These are phyloP conservation scores for Sapria himalayana DNA, from an alignment of 345 rosid genomes.

Conservation along the genomic window DNA sequence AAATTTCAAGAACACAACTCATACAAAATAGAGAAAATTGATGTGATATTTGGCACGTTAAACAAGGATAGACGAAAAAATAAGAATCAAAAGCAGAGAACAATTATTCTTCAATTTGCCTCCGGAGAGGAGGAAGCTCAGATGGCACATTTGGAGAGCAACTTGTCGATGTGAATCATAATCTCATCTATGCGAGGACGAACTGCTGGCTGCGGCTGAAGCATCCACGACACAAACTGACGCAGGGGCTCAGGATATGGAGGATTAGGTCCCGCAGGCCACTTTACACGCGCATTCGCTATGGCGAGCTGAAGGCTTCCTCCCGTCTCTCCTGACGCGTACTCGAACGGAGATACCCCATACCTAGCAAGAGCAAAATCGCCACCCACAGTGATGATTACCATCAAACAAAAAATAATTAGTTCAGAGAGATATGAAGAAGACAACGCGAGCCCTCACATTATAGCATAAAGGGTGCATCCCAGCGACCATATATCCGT, in stretches of 20 bases:
- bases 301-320: conserved; percentile 91
- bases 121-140: too few species aligned
- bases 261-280: conserved; percentile 85
- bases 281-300: conserved; percentile 81
- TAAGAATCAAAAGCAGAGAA: too few species aligned
- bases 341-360: conserved; percentile 87
- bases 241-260: conserved; percentile 84
- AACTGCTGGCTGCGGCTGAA: conserved; percentile 74
- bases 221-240: conserved; percentile 94
- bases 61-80: too few species aligned
- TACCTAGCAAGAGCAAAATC: conserved; percentile 26
- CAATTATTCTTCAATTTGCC: too few species aligned
- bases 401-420: neutral
- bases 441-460: conserved; percentile 53
- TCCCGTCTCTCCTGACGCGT: conserved; percentile 90
- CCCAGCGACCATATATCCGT: conserved; percentile 97
- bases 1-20: too few species aligned
- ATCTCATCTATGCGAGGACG: conserved; percentile 78
- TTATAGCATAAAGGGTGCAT: conserved; percentile 90
- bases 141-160: conserved; percentile 38
- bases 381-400: neutral
- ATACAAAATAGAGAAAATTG: too few species aligned
- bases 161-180: conserved; percentile 80
- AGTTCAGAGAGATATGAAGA: neutral
- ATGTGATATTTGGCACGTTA: too few species aligned